Percentiles rank a stretch among this genome's conserved stretches.
These are phyloP conservation scores for Aspergillus jensenii DNA, from an alignment of 2,329 filamentous ascomycete species.

Conservation along the genomic window DNA sequence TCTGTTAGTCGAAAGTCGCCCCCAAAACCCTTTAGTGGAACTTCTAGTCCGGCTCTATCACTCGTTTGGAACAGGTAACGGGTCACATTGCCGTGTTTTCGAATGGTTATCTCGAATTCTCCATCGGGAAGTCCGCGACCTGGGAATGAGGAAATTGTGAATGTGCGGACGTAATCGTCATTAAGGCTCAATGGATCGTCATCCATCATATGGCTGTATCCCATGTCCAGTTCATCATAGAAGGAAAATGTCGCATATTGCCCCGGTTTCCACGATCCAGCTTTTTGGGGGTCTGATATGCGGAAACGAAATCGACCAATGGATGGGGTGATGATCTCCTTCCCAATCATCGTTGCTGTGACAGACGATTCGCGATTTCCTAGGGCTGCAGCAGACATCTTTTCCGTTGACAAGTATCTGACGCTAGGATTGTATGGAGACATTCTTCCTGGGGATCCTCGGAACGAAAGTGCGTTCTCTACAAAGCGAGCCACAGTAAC, in stretches of 20 bases:
- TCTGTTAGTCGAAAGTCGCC: conserved; percentile 57
- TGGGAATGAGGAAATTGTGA: conserved; percentile 71
- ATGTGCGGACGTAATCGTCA: conserved; percentile 80
- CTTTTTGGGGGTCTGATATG: conserved; percentile 38
- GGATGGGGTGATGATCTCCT: conserved; percentile 62
- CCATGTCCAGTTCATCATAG: conserved; percentile 64
- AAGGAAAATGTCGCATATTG: conserved; percentile 80
- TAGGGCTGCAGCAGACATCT: conserved; percentile 21
- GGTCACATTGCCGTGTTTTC: conserved; percentile 70
- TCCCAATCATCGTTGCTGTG: conserved; percentile 58
- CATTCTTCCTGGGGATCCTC: conserved; percentile 57
- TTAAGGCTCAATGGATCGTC: conserved; percentile 77
- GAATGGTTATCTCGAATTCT: conserved; percentile 70
- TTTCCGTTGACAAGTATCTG: conserved; percentile 64
- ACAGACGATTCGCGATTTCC: conserved; percentile 21
- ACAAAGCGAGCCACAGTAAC: conserved; percentile 64
- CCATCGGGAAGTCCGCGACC: conserved; percentile 33
- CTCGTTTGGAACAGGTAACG: conserved; percentile 62
- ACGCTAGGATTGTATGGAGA: conserved; percentile 80
- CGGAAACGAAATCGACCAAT: conserved; percentile 66
- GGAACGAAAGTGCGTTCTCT: conserved; percentile 64
- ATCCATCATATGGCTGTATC: conserved; percentile 82
- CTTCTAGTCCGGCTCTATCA: conserved; percentile 54
- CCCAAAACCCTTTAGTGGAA: conserved; percentile 72
- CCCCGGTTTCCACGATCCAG: conserved; percentile 62